Conservation (phyloP, 345 rosid genomes). For the Balakata baccata region DNA sequence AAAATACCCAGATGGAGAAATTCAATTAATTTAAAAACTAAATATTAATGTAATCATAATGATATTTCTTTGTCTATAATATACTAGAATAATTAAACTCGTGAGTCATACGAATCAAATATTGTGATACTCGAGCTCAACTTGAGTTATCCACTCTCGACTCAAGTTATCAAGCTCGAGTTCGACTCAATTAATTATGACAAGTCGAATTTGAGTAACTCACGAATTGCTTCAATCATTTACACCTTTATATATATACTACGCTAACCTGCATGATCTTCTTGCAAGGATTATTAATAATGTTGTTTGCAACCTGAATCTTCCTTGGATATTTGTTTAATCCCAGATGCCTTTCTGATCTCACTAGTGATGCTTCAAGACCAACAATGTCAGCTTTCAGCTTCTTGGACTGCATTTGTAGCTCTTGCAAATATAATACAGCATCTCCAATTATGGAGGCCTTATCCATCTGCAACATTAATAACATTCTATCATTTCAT, state of each 20-base stretch:
- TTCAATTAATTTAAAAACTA: background rate
- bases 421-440: conserved; percentile 61
- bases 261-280: conserved; percentile 67
- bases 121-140: too few species aligned
- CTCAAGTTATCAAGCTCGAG: too few species aligned
- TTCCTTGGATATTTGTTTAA: conserved; percentile 21
- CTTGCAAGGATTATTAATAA: conserved; percentile 32
- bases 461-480: conserved; percentile 69
- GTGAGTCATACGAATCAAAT: too few species aligned
- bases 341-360: conserved; percentile 28
- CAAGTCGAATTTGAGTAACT: too few species aligned
- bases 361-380: conserved; percentile 55
- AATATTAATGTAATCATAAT: too few species aligned
- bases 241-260: too few species aligned
- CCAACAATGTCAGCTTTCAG: conserved; percentile 61
- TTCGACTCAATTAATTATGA: too few species aligned
- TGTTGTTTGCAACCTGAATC: conserved; percentile 21
- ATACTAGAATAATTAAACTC: too few species aligned
- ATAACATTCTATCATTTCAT: too few species aligned
- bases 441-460: conserved; percentile 92
- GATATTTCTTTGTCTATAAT: too few species aligned
- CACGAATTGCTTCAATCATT: too few species aligned
- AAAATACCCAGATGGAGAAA: background rate
- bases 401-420: conserved; percentile 62
- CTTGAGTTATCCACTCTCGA: too few species aligned